These are phyloP conservation scores for Diplodia mutila DNA, from an alignment of 2,329 filamentous ascomycete genomes.

Conservation along the genomic window DNA sequence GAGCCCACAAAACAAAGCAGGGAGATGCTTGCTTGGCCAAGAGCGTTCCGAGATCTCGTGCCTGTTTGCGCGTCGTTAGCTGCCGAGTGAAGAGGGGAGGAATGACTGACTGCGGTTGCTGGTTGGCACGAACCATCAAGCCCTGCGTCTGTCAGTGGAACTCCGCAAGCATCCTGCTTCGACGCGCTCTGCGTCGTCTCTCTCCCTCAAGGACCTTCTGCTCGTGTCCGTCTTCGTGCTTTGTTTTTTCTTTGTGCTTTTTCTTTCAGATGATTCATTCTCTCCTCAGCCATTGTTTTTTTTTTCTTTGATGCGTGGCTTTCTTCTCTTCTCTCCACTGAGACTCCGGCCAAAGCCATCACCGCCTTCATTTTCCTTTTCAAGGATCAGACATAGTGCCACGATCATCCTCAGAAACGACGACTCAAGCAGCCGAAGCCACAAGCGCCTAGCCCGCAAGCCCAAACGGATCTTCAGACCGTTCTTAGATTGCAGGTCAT, in stretches of 20 bases:
- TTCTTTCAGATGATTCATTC: neutral
- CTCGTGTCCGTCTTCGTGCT: no score
- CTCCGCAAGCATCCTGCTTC: no score
- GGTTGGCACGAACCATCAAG: neutral
- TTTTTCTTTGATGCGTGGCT: neutral
- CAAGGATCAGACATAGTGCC: no score
- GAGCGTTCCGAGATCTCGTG: neutral
- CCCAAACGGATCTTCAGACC: no score
- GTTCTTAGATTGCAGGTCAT: no score
- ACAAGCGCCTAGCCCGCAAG: no score
- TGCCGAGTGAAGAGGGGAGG: neutral
- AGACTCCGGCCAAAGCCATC: neutral
- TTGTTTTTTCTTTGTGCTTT: neutral
- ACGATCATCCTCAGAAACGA: no score
- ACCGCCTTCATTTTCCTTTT: neutral
- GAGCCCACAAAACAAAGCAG: neutral
- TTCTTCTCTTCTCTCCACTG: neutral
- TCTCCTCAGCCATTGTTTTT: neutral
- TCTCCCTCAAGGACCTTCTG: no score
- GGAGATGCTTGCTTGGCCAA: neutral
- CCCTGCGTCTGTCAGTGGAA: neutral
- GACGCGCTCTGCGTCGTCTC: neutral
- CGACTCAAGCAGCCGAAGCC: no score
- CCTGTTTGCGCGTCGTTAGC: neutral
- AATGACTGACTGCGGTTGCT: neutral